phyloP scores from a whole-genome alignment of 495 filamentous ascomycete genomes.

The Hypoxylon fuscum region DNA sequence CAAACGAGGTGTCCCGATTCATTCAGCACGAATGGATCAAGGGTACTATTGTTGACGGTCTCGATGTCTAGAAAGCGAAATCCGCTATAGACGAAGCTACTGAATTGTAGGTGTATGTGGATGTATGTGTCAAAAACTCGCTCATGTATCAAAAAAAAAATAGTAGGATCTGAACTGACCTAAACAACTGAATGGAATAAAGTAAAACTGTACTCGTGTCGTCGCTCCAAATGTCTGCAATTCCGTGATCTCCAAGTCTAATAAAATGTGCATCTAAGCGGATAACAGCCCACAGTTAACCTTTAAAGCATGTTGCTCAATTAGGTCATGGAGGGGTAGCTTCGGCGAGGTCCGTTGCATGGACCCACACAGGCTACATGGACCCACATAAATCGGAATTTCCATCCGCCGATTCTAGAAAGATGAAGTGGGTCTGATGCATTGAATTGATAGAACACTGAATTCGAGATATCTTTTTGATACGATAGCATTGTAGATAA shows the following conservation, averaged over 20 bases:
- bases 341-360: neutral
- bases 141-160: slow-evolving; percentile 17
- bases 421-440: neutral
- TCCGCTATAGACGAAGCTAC: slow-evolving; percentile 3
- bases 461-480: slow-evolving; percentile 25
- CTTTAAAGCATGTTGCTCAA: neutral
- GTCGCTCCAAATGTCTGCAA: neutral
- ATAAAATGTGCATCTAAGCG: neutral
- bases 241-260: neutral
- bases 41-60: slow-evolving; percentile 73
- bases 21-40: slow-evolving; percentile 79
- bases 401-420: slow-evolving; percentile 24
- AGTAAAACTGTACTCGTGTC: slow-evolving; percentile 4
- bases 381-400: slow-evolving; percentile 25
- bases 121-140: slow-evolving; percentile 12
- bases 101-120: neutral
- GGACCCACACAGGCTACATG: neutral
- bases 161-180: neutral
- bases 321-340: slow-evolving; percentile 3
- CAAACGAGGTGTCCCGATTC: slow-evolving; percentile 70
- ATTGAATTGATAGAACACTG: neutral
- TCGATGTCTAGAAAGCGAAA: slow-evolving; percentile 67
- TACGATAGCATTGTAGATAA: neutral
- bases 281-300: neutral
- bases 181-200: slow-evolving; percentile 1